Evolutionary conservation across 495 filamentous ascomycete species (phyloP).

Genomic region (Darksidea phi): DNA sequence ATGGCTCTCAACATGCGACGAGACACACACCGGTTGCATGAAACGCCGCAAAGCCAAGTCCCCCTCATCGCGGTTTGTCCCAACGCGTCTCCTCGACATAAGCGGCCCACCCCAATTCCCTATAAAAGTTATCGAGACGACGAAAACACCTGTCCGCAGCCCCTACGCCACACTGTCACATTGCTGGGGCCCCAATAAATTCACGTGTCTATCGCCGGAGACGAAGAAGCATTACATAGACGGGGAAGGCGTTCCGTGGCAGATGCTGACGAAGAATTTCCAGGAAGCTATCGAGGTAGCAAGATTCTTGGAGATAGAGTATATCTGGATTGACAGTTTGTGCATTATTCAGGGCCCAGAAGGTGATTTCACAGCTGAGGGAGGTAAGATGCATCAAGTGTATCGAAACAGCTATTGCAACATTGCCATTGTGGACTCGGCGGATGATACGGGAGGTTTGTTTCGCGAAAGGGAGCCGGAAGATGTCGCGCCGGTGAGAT

Average conservation of each 20-base stretch:
- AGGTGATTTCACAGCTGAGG: conserved; percentile 12
- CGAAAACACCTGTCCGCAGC: not conserved
- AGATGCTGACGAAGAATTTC: conserved; percentile 13
- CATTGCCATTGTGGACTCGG: conserved; percentile 17
- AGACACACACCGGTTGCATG: not conserved
- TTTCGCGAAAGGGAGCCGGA: conserved; percentile 12
- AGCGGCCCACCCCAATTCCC: not conserved
- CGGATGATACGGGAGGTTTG: conserved; percentile 14
- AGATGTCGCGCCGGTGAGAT: conserved; percentile 7
- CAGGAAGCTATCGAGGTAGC: conserved; percentile 19
- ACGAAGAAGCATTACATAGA: conserved; percentile 1
- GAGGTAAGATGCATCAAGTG: conserved; percentile 14
- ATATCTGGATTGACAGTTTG: conserved; percentile 28
- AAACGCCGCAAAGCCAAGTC: not conserved
- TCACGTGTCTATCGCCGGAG: not conserved
- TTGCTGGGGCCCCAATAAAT: not conserved
- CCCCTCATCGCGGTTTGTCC: not conserved
- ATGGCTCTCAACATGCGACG: conserved; percentile 1
- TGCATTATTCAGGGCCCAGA: conserved; percentile 13
- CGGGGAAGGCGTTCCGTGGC: conserved; percentile 4
- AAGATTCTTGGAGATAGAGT: conserved; percentile 11
- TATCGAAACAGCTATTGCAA: conserved; percentile 26
- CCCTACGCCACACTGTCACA: conserved; percentile 3
- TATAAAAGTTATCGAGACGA: conserved; percentile 18
- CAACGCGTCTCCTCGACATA: conserved; percentile 1